phyloP scores from a whole-genome alignment of 805 yeast species.

The Candida germanica region DNA sequence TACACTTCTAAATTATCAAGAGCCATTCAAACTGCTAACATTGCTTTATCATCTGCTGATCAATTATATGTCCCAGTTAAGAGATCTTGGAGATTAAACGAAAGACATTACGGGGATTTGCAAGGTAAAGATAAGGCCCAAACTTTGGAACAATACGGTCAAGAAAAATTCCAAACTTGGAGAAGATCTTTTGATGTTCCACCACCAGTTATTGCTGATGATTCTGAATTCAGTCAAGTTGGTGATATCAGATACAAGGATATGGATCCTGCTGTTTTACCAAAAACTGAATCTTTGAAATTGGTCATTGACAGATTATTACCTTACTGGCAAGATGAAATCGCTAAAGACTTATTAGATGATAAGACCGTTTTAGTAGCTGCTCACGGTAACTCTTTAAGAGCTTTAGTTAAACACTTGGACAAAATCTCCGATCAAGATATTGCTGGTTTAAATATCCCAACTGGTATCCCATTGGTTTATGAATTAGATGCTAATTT shows the following conservation, averaged over 20 bases:
- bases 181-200: slow-evolving; percentile 97
- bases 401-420: slow-evolving; percentile 94
- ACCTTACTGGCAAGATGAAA: slow-evolving; percentile 95
- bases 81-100: slow-evolving; percentile 97
- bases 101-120: slow-evolving; percentile 98
- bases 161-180: slow-evolving; percentile 92
- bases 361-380: slow-evolving; percentile 92
- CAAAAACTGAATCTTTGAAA: slow-evolving; percentile 91
- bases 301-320: slow-evolving; percentile 93
- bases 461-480: slow-evolving; percentile 97
- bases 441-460: slow-evolving; percentile 92
- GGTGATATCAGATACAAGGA: slow-evolving; percentile 82
- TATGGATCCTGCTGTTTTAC: slow-evolving; percentile 82
- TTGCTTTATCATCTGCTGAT: slow-evolving; percentile 86
- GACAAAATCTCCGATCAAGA: slow-evolving; percentile 89
- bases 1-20: slow-evolving; percentile 90
- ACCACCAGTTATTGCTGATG: slow-evolving; percentile 82
- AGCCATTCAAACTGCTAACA: slow-evolving; percentile 96
- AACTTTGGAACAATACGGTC: slow-evolving; percentile 82
- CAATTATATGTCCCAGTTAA: slow-evolving; percentile 86
- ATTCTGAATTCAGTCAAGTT: slow-evolving; percentile 77
- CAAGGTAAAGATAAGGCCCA: slow-evolving; percentile 98
- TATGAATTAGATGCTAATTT: slow-evolving; percentile 87
- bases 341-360: slow-evolving; percentile 74
- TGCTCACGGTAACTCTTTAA: slow-evolving; percentile 98